Evolutionary conservation across 2,329 filamentous ascomycete genomes (phyloP), one percentile per base, ranked within the genome.

Genomic region (Juglanconis sp.): DNA sequence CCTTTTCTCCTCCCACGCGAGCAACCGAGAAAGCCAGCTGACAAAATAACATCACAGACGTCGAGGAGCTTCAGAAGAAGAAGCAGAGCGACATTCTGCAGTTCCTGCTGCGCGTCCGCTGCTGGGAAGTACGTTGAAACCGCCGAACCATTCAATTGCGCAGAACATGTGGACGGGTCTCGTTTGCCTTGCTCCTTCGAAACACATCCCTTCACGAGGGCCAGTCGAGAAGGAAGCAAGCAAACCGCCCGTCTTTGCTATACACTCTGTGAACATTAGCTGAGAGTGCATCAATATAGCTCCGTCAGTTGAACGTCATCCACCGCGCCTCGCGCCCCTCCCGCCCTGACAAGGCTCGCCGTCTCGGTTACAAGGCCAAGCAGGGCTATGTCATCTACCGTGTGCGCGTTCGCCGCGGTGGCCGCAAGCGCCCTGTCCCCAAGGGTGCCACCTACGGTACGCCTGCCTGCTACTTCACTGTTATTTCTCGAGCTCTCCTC

Each of bases 221-320:
- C 38, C 4, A 24, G 51, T 46, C 46, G 36, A 50, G 11, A 30
- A 50, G 35, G 53, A 38, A 62, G 77, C 76, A 75, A 47, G 31
- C 1, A 77, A 74, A 24, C 68, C 72, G 75, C 65, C 70, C 71
- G 76, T 80, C 85, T 86, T 73, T 91, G 89, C 88, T 91, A 92
- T 92, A 92, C 91, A 96, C 92, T 96, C 92, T 92, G 96, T 97
- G 93, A 97, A 96, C 92, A 85, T 93, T 89, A 85, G 92, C 94
- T 97, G 93, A 97, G 93, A 97, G 92, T 97, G 90, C 92, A 95
- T 95, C 83, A 95, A 94, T 93, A 94, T 95, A 97, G 94, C 92
- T 96, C 81, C 93, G 94, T 86, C 94, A 98, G 87, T 86, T 98
- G 84, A 96, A 98, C 85, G 93, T 97, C 81, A 95, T 98, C 85